These are phyloP conservation scores for Chalaropsis thielavioides DNA, from an alignment of 2,329 filamentous ascomycete species.

Conservation along the genomic window DNA sequence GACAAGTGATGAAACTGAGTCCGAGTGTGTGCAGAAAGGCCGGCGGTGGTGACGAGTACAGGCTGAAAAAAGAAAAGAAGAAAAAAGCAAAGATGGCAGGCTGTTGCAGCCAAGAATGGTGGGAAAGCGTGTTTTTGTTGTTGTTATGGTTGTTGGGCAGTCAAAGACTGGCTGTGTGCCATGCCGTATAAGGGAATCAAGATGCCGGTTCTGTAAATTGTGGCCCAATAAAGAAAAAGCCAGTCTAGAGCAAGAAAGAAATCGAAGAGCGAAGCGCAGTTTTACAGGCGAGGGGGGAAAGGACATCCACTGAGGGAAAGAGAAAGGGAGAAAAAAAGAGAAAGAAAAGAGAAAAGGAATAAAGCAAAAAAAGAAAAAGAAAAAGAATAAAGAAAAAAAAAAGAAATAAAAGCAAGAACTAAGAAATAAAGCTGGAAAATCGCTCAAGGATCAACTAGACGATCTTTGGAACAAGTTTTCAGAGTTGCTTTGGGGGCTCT, in stretches of 20 bases:
- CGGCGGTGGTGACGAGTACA: too few species aligned
- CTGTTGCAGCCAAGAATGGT: not conserved
- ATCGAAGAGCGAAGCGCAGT: not conserved
- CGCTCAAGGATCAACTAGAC: not conserved
- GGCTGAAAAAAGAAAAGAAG: not conserved
- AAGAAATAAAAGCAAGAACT: not conserved
- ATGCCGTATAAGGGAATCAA: not conserved
- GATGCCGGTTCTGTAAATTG: not conserved
- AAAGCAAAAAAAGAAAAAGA: not conserved
- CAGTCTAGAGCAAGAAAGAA: not conserved
- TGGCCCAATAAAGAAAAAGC: conserved; percentile 5
- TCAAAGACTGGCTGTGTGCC: not conserved
- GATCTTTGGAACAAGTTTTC: conserved; percentile 2
- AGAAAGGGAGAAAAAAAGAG: not conserved
- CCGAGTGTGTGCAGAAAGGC: not conserved
- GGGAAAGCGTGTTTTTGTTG: conserved; percentile 3
- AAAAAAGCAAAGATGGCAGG: not conserved
- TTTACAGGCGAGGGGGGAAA: not conserved
- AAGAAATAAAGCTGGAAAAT: not conserved
- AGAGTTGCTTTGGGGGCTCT: not conserved
- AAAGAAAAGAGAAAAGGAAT: not conserved
- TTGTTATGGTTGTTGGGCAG: conserved; percentile 7
- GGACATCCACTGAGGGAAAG: not conserved
- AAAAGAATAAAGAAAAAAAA: not conserved
- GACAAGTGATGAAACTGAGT: not conserved